Evolutionary conservation across 495 filamentous ascomycete species (phyloP), one percentile per base, ranked within the genome.

Genomic region (Aspergillus leporis): DNA sequence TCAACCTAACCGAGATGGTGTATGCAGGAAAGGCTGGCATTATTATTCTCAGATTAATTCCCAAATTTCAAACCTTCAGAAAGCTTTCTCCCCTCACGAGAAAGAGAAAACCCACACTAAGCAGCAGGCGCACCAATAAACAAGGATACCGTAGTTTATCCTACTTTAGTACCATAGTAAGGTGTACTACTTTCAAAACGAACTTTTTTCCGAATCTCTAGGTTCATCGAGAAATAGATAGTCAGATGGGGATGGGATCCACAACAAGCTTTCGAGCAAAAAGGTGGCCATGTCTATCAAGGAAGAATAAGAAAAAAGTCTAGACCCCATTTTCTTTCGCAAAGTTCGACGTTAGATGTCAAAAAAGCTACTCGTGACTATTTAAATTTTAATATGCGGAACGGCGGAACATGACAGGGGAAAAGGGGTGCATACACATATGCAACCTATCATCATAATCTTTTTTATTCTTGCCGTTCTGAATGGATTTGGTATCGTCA

Each of bases 341-440:
- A 25, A 6, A 13, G 30, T 18, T 30, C 12, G 22, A 8, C 49
- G 30, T 18, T 30, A 28, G 48, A 51, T 19, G 49, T 19, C 49
- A 30, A 21, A 34, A 51, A 30, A n/a, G 22, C 36, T 40, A 21
- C 22, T 16, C 51, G n/a, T 40, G n/a, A 54, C 34, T 43, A 54
- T 54, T 40, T 43, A 55, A 43, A 55, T 45, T 30, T 55, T 30
- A 55, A 55, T 43, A 19, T 43, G n/a, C n/a, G n/a, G n/a, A n/a
- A n/a, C n/a, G n/a, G n/a, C n/a, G n/a, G 12, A 30, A 55, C 34
- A 43, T 43, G 34, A 55, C 40, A 55, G 34, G 49, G 49, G 49
- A 12, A 23, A 30, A 25, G n/a, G n/a, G n/a, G n/a, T n/a, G n/a
- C n/a, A n/a, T n/a, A 31, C 32, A 13, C 49, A 51, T 34, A 34